Evolutionary conservation across 176 grass and related monocot genomes (phyloP).

Genomic region (Avena sativa): DNA sequence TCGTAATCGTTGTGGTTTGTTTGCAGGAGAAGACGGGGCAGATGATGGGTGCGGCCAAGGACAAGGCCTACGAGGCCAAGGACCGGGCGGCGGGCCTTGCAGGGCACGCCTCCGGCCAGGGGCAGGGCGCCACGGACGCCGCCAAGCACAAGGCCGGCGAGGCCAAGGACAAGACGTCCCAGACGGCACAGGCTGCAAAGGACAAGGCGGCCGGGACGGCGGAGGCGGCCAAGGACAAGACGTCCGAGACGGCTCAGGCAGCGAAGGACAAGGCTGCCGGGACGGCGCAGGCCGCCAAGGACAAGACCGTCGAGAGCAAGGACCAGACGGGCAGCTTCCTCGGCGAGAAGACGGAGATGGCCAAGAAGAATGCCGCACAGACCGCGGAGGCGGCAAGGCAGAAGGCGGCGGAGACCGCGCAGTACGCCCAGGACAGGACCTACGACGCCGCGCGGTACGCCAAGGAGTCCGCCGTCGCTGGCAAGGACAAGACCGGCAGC

Average conservation of each 20-base stretch:
- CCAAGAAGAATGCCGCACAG: slow-evolving; percentile 57
- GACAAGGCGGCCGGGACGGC: slow-evolving; percentile 43
- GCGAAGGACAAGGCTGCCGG: slow-evolving; percentile 26
- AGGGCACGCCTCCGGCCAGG: slow-evolving; percentile 6
- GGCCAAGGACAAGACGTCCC: slow-evolving; percentile 38
- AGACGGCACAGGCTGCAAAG: slow-evolving; percentile 41
- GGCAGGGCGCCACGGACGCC: slow-evolving; percentile 15
- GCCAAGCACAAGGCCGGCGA: slow-evolving; percentile 60
- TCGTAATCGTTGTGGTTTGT: neutral
- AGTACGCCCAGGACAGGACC: slow-evolving; percentile 45
- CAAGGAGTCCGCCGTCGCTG: slow-evolving; percentile 52
- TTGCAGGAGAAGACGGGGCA: slow-evolving; percentile 46
- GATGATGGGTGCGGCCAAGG: slow-evolving; percentile 27
- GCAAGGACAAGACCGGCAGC: slow-evolving; percentile 64
- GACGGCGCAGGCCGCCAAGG: slow-evolving; percentile 34
- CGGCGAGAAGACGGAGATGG: slow-evolving; percentile 36
- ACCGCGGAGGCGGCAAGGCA: slow-evolving; percentile 33
- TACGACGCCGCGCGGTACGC: slow-evolving; percentile 6
- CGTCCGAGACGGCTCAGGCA: too few species aligned
- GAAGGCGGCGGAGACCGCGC: slow-evolving; percentile 9
- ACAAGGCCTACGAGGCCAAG: slow-evolving; percentile 44
- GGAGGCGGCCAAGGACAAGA: slow-evolving; percentile 31
- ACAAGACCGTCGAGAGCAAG: slow-evolving; percentile 32
- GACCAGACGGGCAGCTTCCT: slow-evolving; percentile 48
- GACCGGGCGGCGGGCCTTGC: slow-evolving; percentile 20